Conservation (phyloP, 192 early-diverging fungal genomes). For the Gonapodya sp. region DNA sequence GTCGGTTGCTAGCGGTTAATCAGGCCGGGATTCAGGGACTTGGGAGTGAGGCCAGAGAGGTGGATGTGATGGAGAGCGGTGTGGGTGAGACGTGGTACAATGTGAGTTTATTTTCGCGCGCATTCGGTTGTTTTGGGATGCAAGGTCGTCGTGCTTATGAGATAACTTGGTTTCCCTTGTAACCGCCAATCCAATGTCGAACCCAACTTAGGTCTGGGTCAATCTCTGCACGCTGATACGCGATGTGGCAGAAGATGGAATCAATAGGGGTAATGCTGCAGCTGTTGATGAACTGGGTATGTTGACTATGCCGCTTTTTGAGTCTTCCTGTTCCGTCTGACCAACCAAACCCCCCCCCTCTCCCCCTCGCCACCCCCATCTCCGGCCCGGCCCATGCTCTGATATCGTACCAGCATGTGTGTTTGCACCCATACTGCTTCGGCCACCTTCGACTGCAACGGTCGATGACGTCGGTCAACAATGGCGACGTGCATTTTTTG, state of each 20-base stretch:
- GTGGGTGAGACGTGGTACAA: neutral
- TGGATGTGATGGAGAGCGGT: neutral
- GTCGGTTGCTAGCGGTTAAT: neutral
- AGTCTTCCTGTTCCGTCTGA: too few species aligned
- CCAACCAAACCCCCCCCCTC: neutral
- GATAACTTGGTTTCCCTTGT: too few species aligned
- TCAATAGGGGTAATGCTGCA: neutral
- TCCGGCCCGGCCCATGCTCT: neutral
- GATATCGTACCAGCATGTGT: neutral
- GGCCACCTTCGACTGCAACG: neutral
- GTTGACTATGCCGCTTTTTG: too few species aligned
- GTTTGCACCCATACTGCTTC: neutral
- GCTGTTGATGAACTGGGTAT: neutral
- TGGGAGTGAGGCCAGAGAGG: neutral
- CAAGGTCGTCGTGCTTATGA: too few species aligned
- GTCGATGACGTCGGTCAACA: neutral
- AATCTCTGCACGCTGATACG: neutral
- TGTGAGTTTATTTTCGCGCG: neutral
- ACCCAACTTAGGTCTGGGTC: neutral
- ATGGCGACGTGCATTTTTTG: neutral
- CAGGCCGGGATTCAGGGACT: neutral
- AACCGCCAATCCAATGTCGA: neutral
- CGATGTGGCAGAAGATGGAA: neutral
- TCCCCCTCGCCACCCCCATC: neutral
- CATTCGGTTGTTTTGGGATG: neutral